A percentile compares a stretch with the other conserved stretches of the same genome.
Conservation (phyloP, 2,329 filamentous ascomycete genomes). For the Graphilbum fragrans region DNA sequence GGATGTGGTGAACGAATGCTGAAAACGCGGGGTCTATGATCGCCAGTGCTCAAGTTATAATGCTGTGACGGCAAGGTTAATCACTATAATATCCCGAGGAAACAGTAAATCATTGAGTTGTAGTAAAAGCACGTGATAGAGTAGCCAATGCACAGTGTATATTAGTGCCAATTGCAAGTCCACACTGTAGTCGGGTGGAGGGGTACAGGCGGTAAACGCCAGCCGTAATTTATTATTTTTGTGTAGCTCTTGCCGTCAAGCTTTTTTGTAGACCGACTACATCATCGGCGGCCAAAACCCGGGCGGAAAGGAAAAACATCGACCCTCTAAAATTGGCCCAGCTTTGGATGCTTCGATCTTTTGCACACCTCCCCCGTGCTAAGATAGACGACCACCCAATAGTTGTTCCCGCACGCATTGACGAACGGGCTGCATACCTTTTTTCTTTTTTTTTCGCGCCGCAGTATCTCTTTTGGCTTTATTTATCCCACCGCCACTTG, state of each 20-base stretch:
- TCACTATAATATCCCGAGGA: too few species aligned
- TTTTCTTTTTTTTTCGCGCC: neutral
- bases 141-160: too few species aligned
- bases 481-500: neutral
- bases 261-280: constrained; percentile 9
- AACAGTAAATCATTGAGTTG: too few species aligned
- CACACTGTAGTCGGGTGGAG: neutral
- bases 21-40: too few species aligned
- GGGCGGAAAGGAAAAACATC: neutral
- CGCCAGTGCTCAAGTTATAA: too few species aligned
- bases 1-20: too few species aligned
- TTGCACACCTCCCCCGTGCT: neutral
- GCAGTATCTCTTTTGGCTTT: neutral
- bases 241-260: constrained; percentile 11
- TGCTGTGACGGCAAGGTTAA: too few species aligned
- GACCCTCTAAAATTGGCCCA: neutral
- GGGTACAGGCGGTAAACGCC: neutral
- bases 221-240: constrained; percentile 6
- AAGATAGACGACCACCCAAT: neutral
- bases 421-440: too few species aligned
- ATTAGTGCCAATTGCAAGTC: too few species aligned
- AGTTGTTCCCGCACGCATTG: neutral
- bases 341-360: neutral
- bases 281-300: constrained; percentile 11
- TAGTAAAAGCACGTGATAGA: too few species aligned